Conservation (phyloP, 2,329 filamentous ascomycete genomes). For the Paracamarosporium sp. region DNA sequence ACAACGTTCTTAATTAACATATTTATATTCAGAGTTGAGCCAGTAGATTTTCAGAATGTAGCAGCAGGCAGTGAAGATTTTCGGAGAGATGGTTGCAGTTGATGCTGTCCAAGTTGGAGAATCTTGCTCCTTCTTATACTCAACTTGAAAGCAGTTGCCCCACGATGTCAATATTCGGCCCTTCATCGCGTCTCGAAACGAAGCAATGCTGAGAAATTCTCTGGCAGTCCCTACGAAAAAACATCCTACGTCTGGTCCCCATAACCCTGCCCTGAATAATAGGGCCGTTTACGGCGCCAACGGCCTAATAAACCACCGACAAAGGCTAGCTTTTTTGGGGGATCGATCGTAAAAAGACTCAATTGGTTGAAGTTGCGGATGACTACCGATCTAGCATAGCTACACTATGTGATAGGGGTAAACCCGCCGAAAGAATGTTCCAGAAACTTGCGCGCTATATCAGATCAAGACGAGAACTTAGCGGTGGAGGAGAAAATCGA, state of each 20-base stretch:
- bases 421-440: no score
- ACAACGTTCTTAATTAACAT: constrained; percentile 50
- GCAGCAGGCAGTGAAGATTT: neutral
- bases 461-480: no score
- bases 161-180: neutral
- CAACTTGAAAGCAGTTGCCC: neutral
- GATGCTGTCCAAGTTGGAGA: neutral
- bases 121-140: neutral
- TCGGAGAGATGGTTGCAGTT: neutral
- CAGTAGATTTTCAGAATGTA: no score
- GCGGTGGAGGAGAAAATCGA: no score
- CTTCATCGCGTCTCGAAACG: neutral
- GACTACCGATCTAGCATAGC: neutral
- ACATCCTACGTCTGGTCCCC: neutral
- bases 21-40: constrained; percentile 11
- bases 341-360: neutral
- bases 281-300: neutral
- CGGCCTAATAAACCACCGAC: neutral
- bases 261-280: neutral
- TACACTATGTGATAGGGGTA: neutral
- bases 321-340: neutral
- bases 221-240: neutral
- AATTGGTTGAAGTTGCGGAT: neutral
- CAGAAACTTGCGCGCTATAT: no score
- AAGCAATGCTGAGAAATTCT: constrained; percentile 4